Evolutionary conservation across 1,139 yeast species (phyloP).

Genomic region (Entelexis sorbosivorans): DNA sequence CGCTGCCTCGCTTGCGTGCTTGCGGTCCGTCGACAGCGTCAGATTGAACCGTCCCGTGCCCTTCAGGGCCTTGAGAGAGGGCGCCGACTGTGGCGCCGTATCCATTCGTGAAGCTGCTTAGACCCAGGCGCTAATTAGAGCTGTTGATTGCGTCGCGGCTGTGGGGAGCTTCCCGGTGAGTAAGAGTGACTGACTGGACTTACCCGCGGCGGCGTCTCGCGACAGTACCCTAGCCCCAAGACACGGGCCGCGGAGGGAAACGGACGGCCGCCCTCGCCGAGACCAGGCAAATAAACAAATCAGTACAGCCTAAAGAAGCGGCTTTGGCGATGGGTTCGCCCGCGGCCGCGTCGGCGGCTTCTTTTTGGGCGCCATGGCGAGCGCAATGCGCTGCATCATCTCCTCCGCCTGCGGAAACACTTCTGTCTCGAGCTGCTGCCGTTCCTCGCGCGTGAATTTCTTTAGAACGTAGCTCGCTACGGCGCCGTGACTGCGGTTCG

Average conservation of each 20-base stretch:
- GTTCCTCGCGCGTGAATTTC: constrained; percentile 36
- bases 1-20: constrained; percentile 31
- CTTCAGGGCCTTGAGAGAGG: background rate
- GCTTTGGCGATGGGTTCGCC: background rate
- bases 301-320: too few relatives aligned
- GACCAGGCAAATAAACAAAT: too few relatives aligned
- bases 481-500: constrained; percentile 32
- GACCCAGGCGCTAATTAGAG: too few relatives aligned
- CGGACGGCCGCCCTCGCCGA: too few relatives aligned
- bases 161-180: too few relatives aligned
- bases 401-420: constrained; percentile 36
- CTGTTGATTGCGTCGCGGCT: too few relatives aligned
- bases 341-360: background rate
- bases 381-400: constrained; percentile 33
- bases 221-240: background rate
- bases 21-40: constrained; percentile 31
- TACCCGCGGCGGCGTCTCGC: background rate
- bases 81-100: background rate
- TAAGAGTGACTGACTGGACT: background rate
- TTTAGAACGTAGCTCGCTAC: constrained; percentile 56
- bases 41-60: constrained; percentile 8
- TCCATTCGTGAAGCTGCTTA: background rate
- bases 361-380: constrained; percentile 11
- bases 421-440: constrained; percentile 28
- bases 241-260: background rate